Evolutionary conservation across 257 asterid genomes (phyloP).

Genomic region (Gentiana straminea): DNA sequence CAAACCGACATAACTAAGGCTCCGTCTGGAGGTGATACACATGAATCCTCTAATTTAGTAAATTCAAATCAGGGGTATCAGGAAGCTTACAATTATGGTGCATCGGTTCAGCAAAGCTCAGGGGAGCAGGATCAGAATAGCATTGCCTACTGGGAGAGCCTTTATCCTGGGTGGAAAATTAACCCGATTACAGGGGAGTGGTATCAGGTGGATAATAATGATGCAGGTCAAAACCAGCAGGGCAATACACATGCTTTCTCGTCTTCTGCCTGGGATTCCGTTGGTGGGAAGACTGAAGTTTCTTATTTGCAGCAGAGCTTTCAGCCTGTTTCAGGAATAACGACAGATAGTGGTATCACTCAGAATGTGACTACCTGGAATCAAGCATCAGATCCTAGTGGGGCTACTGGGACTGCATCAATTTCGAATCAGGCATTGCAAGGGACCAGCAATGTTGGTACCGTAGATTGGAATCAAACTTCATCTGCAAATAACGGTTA

Average conservation of each 20-base stretch:
- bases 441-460: constrained; percentile 16
- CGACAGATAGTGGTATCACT: constrained; percentile 38
- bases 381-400: constrained; percentile 34
- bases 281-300: constrained; percentile 35
- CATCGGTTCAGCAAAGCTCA: constrained; percentile 34
- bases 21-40: constrained; percentile 21
- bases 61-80: constrained; percentile 19
- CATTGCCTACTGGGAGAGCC: constrained; percentile 67
- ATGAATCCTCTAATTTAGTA: constrained; percentile 25
- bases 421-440: constrained; percentile 20
- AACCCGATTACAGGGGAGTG: constrained; percentile 67
- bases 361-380: constrained; percentile 41
- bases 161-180: constrained; percentile 86
- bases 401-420: constrained; percentile 7
- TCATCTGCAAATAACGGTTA: constrained; percentile 44
- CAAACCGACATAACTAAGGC: constrained; percentile 2
- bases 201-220: constrained; percentile 62
- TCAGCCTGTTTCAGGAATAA: constrained; percentile 43
- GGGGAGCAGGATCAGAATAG: constrained; percentile 38
- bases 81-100: constrained; percentile 24
- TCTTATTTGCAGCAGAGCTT: constrained; percentile 68
- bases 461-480: constrained; percentile 47
- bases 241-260: constrained; percentile 20
- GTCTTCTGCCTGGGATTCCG: constrained; percentile 32
- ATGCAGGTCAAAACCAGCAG: constrained; percentile 22